Evolutionary conservation across 1,284 basidiomycete genomes (phyloP), one percentile per base, ranked within the genome.

Genomic region (Rhodotorula glutinis): DNA sequence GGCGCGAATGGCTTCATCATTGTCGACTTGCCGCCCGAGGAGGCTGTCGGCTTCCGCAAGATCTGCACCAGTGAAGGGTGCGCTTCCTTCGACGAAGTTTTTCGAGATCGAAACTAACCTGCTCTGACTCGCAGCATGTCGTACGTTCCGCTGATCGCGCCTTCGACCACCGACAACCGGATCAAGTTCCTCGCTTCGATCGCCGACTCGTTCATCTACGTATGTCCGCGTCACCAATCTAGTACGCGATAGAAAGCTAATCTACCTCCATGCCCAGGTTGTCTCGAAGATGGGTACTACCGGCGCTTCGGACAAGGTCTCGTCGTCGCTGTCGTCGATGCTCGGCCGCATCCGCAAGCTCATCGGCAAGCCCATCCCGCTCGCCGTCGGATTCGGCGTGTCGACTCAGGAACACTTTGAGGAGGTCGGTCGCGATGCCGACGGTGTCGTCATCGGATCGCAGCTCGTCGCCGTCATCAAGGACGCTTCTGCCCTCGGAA

Each of bases 1-100:
- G 95, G 95, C 41, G 96, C 91, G 1, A 98, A 96, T 79, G 96
- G 95, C 10, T 99, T 94, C 79, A 95, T 98, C 76, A 86, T 99
- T 79, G 93, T 98, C 53, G 96, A 99, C 79, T 85, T 98, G 29
- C 96, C 96, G 27, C 95, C 96, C 9, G 94, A 98, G 81, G 96
- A 99, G 80, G 95, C 95, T 25, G 81, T 91, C 72, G 82, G 85
- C 46, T 98, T 99, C 83, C 85, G 94, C 56, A 85, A 87, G 73
- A 91, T 92, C 76, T 98, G 96, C 79, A 83, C 86, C 43, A 85
- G 84, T 72, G 83, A 87, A 51, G 85, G 94, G 57, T 58, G 56
- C 8, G 44, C 17, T 16, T 23, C 3, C 44, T 47, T 44, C 25
- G 29, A 23, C 29, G 44, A 9, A 7, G 43, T 9, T 13, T 16